These are phyloP conservation scores for Syncephalastrum sp. DNA, from an alignment of 371 early-diverging fungal genomes.

Conservation along the genomic window DNA sequence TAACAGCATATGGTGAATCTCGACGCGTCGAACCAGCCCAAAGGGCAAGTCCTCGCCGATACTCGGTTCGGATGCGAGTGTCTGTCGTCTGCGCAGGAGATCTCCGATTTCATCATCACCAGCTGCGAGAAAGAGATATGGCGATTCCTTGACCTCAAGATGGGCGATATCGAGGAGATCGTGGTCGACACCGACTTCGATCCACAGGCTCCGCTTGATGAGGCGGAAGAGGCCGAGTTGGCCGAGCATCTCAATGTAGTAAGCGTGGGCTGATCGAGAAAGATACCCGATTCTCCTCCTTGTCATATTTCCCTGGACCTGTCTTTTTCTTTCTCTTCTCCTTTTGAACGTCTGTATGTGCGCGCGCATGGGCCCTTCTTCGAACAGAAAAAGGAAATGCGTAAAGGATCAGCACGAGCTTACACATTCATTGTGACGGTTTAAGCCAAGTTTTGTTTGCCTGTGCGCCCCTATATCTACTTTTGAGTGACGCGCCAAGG, in stretches of 20 bases:
- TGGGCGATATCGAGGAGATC: slow-evolving; percentile 31
- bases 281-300: too few relatives aligned
- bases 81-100: slow-evolving; percentile 34
- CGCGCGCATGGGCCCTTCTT: too few relatives aligned
- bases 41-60: slow-evolving; percentile 28
- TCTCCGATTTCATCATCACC: slow-evolving; percentile 37
- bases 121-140: slow-evolving; percentile 31
- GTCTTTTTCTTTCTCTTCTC: too few relatives aligned
- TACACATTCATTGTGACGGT: too few relatives aligned
- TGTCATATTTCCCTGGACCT: too few relatives aligned
- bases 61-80: slow-evolving; percentile 37
- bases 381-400: too few relatives aligned
- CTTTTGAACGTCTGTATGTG: too few relatives aligned
- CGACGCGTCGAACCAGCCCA: slow-evolving; percentile 21
- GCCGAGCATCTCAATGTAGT: slow-evolving; percentile 23
- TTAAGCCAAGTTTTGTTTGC: too few relatives aligned
- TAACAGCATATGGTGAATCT: slow-evolving; percentile 32
- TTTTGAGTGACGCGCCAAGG: too few relatives aligned
- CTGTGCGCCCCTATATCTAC: too few relatives aligned
- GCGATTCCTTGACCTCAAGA: slow-evolving; percentile 33
- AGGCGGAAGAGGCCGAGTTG: slow-evolving; percentile 28
- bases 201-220: slow-evolving; percentile 10
- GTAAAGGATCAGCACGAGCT: too few relatives aligned
- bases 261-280: slow-evolving; percentile 10
- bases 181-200: slow-evolving; percentile 15